phyloP scores from a whole-genome alignment of 148 eudicot species.

The Vaccinium vitisidaea region DNA sequence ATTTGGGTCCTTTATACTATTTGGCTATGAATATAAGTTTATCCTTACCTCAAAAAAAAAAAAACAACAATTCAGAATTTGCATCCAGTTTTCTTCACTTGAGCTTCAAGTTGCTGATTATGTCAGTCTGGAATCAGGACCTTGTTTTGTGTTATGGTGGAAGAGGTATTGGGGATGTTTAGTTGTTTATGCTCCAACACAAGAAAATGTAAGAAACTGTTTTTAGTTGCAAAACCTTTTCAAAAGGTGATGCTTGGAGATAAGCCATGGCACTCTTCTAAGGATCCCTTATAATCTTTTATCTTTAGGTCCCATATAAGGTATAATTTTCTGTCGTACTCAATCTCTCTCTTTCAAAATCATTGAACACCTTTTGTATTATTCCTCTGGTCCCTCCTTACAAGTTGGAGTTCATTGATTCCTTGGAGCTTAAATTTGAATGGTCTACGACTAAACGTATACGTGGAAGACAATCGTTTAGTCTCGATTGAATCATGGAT shows the following conservation, averaged over 20 bases:
- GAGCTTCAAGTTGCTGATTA: not conserved
- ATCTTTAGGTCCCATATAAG: not conserved
- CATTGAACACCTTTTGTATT: not conserved
- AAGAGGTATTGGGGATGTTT: not conserved
- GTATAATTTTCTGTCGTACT: not conserved
- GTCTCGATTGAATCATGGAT: not conserved
- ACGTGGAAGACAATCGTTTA: not conserved
- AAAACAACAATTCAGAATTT: not conserved
- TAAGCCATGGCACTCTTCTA: not conserved
- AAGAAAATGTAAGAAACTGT: not conserved
- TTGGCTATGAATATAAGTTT: too few relatives aligned
- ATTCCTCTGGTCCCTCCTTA: not conserved
- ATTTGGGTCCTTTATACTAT: too few relatives aligned
- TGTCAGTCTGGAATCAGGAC: not conserved
- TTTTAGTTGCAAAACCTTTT: not conserved
- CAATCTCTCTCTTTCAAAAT: constrained; percentile 6
- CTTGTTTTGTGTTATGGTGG: not conserved
- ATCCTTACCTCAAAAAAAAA: too few relatives aligned
- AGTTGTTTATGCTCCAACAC: not conserved
- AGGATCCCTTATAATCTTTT: not conserved
- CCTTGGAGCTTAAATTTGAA: not conserved
- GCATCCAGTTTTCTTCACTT: not conserved
- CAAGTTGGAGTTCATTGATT: not conserved
- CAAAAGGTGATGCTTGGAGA: constrained; percentile 6
- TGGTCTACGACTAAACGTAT: not conserved